Evolutionary conservation across 2,329 filamentous ascomycete species (phyloP).

Genomic region (Monosporascus sp.): DNA sequence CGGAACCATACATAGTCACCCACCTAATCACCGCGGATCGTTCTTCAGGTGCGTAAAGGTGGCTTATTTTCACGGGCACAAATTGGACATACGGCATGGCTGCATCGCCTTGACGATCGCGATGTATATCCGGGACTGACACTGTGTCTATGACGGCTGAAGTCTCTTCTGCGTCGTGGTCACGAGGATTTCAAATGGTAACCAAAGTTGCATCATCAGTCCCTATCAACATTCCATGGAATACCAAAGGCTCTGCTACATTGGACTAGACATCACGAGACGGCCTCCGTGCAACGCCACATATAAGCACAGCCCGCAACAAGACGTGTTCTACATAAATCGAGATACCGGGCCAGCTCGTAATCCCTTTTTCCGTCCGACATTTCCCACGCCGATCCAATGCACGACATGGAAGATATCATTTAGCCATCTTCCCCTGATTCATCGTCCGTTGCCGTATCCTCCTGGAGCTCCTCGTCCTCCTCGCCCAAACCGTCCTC

Average conservation of each 20-base stretch:
- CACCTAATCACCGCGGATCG: not conserved
- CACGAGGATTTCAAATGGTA: not conserved
- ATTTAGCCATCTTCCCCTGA: constrained; percentile 33
- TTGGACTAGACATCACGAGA: not conserved
- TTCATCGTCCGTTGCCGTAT: constrained; percentile 45
- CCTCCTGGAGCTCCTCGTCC: constrained; percentile 42
- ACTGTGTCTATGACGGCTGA: no score
- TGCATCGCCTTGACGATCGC: not conserved
- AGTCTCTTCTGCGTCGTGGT: not conserved
- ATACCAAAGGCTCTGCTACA: not conserved
- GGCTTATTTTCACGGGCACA: not conserved
- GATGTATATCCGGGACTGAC: not conserved
- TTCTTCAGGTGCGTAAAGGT: not conserved
- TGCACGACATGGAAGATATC: constrained; percentile 13
- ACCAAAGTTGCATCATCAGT: not conserved
- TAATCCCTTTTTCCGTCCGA: constrained; percentile 11
- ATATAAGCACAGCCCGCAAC: not conserved
- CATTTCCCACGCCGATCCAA: constrained; percentile 12
- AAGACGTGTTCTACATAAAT: constrained; percentile 6
- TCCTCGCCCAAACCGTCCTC: constrained; percentile 42
- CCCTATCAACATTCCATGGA: not conserved
- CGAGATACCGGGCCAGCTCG: constrained; percentile 15
- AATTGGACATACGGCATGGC: not conserved
- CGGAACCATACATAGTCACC: not conserved
- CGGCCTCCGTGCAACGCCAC: not conserved